Evolutionary conservation across 768 basidiomycete species (phyloP), one percentile per base, ranked within the genome.

Genomic region (Galerina marginata): DNA sequence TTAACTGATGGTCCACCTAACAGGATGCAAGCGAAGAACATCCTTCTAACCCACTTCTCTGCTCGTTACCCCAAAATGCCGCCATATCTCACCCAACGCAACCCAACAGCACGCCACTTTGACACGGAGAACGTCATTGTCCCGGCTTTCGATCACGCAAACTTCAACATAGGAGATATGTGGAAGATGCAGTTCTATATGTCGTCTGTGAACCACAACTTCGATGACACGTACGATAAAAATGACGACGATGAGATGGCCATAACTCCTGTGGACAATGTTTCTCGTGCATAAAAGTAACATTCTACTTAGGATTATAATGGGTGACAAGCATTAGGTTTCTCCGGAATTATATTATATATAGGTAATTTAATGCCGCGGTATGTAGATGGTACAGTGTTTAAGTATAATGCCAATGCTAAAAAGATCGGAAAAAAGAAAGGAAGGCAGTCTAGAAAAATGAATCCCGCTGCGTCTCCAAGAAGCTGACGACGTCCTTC

Each of bases 1-100:
- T 44, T 14, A 61, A 25, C 15, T 36, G 36, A 40, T 58, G 25
- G 20, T 58, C 33, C 47, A 33, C 16, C 20, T 20, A 15, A 11
- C 51, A 96, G 94, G 61, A 96, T 96, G 95, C 80, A 84, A 9
- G 95, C 95, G 1, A 77, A 86, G 54, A 88, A 93, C 63, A 81
- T 93, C 43, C 84, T 98, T n/a, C 83, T 99, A 20, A 99, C 95
- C 0, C 96, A 98, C 72, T 98, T 98, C 76, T 97, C 95, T 9
- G 92, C 92, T 42, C 88, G 95, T 29, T 96, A 96, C 73, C 94
- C 96, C 15, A 94, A 92, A 66, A 79, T 96, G 70, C 93, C 93
- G 3, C 85, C 84, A 25, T 76, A 82, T 4, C 73, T 80, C 10
- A 69, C 76, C 12, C 62, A 52, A 46, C 45, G 47, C 12, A 16